A percentile compares a stretch with the other conserved stretches of the same genome.
These are phyloP conservation scores for Verbena officinalis DNA, from an alignment of 257 asterid species.

Conservation along the genomic window DNA sequence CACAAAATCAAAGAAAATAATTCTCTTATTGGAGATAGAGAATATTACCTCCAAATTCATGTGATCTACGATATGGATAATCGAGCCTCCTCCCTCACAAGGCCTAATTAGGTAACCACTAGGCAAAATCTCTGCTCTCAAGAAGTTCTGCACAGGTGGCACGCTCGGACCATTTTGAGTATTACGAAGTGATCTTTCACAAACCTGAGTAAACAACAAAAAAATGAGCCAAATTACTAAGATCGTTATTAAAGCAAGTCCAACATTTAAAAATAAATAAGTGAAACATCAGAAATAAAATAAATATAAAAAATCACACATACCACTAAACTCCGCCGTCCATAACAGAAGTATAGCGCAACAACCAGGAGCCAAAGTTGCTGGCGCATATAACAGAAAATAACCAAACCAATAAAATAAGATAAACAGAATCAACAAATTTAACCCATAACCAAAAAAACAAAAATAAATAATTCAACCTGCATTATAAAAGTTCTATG, in stretches of 20 bases:
- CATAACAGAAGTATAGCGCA: slow-evolving; percentile 82
- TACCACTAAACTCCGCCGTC: slow-evolving; percentile 92
- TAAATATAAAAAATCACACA: slow-evolving; percentile 17
- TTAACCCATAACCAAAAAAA: background rate
- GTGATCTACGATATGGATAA: slow-evolving; percentile 90
- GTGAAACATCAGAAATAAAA: background rate
- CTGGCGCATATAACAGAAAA: slow-evolving; percentile 77
- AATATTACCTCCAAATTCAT: slow-evolving; percentile 72
- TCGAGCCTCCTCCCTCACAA: slow-evolving; percentile 92
- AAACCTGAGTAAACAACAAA: slow-evolving; percentile 48
- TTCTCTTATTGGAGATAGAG: background rate
- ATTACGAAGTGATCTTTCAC: slow-evolving; percentile 85
- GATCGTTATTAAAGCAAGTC: background rate
- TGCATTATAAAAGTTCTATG: slow-evolving; percentile 91
- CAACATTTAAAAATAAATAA: background rate
- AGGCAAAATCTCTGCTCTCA: slow-evolving; percentile 85
- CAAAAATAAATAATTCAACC: slow-evolving; percentile 36
- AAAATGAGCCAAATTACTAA: background rate
- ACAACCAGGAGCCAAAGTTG: slow-evolving; percentile 89
- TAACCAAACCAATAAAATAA: background rate
- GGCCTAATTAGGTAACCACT: slow-evolving; percentile 91
- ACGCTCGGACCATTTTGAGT: slow-evolving; percentile 87
- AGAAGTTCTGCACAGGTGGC: slow-evolving; percentile 83
- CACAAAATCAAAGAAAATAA: too few species aligned
- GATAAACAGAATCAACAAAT: background rate